Evolutionary conservation across 2,329 filamentous ascomycete genomes (phyloP).

Genomic region (Didymellaceae sp.): DNA sequence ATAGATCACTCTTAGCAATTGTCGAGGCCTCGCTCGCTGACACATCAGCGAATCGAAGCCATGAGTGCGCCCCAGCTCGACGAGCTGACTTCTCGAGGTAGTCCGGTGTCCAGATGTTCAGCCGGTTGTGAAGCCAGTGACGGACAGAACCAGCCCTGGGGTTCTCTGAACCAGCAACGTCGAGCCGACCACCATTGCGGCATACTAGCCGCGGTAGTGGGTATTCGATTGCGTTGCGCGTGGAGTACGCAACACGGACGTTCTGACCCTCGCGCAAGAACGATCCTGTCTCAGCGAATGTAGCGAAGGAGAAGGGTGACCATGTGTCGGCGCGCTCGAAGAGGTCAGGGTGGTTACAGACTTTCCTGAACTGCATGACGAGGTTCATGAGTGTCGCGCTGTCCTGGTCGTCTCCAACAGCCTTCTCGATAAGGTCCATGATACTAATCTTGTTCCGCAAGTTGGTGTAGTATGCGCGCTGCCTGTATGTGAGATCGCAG

Average conservation of each 20-base stretch:
- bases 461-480: constrained; percentile 90
- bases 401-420: constrained; percentile 90
- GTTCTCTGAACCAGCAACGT: constrained; percentile 77
- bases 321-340: constrained; percentile 94
- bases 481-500: constrained; percentile 95
- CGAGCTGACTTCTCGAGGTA: constrained; percentile 71
- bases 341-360: constrained; percentile 97
- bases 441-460: constrained; percentile 97
- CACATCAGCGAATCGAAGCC: constrained; percentile 83
- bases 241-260: constrained; percentile 84
- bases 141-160: constrained; percentile 77
- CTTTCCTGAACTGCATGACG: constrained; percentile 99
- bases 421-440: constrained; percentile 98
- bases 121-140: constrained; percentile 77
- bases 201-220: constrained; percentile 82
- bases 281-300: constrained; percentile 93
- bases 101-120: constrained; percentile 89
- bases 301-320: constrained; percentile 82
- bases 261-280: constrained; percentile 88
- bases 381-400: constrained; percentile 98
- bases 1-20: constrained; percentile 72
- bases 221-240: constrained; percentile 85
- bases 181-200: constrained; percentile 77
- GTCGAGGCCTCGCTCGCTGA: constrained; percentile 76
- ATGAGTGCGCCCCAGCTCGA: constrained; percentile 77